Evolutionary conservation across 192 early-diverging fungal species (phyloP), one percentile per base, ranked within the genome.

Genomic region (Gonapodya prolifera): DNA sequence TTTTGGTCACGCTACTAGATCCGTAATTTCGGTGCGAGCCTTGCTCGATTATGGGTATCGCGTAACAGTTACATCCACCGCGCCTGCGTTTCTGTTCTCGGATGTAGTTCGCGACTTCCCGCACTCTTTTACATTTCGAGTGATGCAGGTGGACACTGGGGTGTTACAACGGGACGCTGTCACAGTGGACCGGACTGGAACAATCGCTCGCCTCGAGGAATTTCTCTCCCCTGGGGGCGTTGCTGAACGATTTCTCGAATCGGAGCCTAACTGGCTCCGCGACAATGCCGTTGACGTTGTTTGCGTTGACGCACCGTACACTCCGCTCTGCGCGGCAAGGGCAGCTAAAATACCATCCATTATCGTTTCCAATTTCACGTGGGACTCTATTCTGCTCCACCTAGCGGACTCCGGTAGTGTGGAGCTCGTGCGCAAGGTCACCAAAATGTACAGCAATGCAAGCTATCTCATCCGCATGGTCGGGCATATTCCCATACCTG

Each of bases 321-420:
- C 87, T 30, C 87, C 87, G 29, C 87, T 86, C 75, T 87, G 86
- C 23, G 89, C 89, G 23, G 87, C 89, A 8, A 69, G 79, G 23
- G 76, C 74, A 30, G 82, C 80, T 0, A 83, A 83, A 16, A 87
- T 90, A 23, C 89, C 87, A 1, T 81, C 89, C 17, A 83, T 81
- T 30, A 81, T 90, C 31, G 84, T 86, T 31, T 87, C 83, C 29
- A 90, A 90, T 70, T 90, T 90, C 73, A 90, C 89, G 0, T 90
- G 88, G 81, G 87, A 90, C 76, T 18, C 71, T 2, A 73, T 73
- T 30, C 71, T 73, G 71, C 8, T 16, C 8, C 71, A 18, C 31
- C 32, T 30, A 8, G 28, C 71, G 16, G 71, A 73, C 28, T 2
- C 8, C 18, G 29, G 8, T 18, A 8, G 29, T 29, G 31, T 16